phyloP scores from a whole-genome alignment of 2,329 filamentous ascomycete species.

The Colletotrichum scovillei region DNA sequence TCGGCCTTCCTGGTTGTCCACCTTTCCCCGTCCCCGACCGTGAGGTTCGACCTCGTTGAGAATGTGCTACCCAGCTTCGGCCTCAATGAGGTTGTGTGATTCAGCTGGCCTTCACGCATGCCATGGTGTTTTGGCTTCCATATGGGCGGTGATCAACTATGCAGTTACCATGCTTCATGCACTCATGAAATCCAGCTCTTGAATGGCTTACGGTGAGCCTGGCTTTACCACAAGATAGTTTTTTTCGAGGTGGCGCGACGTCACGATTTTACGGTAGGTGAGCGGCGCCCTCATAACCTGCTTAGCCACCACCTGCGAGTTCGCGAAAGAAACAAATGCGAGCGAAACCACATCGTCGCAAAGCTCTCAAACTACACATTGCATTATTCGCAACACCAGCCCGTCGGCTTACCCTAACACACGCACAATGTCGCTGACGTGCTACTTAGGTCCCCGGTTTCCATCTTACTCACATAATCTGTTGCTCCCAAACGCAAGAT shows the following conservation, averaged over 20 bases:
- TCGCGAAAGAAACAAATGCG: neutral
- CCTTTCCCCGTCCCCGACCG: slow-evolving; percentile 3
- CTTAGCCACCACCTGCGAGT: neutral
- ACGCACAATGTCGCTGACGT: neutral
- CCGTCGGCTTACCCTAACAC: neutral
- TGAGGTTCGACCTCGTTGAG: neutral
- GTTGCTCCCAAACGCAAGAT: neutral
- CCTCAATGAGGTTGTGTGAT: neutral
- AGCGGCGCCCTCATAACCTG: neutral
- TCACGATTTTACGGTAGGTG: neutral
- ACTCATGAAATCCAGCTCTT: neutral
- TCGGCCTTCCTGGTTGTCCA: neutral
- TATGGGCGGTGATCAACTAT: neutral
- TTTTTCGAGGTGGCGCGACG: neutral
- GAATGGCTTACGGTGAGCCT: neutral
- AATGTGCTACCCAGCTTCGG: neutral
- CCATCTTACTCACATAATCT: neutral
- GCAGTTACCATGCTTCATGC: too few species aligned
- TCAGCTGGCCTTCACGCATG: neutral
- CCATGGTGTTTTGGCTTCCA: neutral
- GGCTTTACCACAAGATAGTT: too few species aligned
- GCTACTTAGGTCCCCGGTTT: neutral
- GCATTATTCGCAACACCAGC: neutral
- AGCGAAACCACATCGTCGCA: neutral
- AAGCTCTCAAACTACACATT: neutral